A percentile compares a stretch with the other conserved stretches of the same genome.
Conservation (phyloP, 1,284 basidiomycete species). For the Boletus sp. region DNA sequence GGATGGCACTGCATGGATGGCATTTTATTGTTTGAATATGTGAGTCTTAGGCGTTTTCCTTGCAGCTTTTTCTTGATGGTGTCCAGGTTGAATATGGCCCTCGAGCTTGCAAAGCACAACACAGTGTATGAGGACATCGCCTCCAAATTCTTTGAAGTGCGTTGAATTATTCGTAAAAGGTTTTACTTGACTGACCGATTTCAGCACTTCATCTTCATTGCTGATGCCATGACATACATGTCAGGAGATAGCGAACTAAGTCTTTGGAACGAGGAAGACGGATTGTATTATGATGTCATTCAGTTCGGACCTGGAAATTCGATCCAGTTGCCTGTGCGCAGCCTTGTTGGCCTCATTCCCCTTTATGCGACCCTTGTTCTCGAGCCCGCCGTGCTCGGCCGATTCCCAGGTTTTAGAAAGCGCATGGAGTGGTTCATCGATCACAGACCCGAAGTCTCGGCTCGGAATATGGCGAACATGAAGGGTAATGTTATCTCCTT, state of each 20-base stretch:
- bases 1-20: conserved; percentile 99
- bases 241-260: conserved; percentile 73
- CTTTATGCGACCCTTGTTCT: conserved; percentile 92
- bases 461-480: conserved; percentile 96
- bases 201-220: conserved; percentile 92
- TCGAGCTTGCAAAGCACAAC: conserved; percentile 97
- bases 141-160: conserved; percentile 94
- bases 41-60: conserved; percentile 33
- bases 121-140: conserved; percentile 98
- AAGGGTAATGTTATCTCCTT: conserved; percentile 49
- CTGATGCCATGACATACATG: conserved; percentile 95
- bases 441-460: conserved; percentile 82
- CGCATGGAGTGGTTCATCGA: conserved; percentile 98
- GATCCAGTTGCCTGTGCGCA: conserved; percentile 89
- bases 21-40: conserved; percentile 97
- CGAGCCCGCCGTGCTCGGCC: conserved; percentile 84
- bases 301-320: conserved; percentile 81
- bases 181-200: conserved; percentile 8
- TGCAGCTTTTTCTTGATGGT: conserved; percentile 3
- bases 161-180: conserved; percentile 11
- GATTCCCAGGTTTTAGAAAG: conserved; percentile 97
- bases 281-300: conserved; percentile 98
- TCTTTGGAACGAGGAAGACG: conserved; percentile 94
- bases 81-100: conserved; percentile 86
- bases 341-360: conserved; percentile 93